These are phyloP conservation scores for Trichoderma asperellum DNA, from an alignment of 2,329 filamentous ascomycete genomes.

Conservation along the genomic window DNA sequence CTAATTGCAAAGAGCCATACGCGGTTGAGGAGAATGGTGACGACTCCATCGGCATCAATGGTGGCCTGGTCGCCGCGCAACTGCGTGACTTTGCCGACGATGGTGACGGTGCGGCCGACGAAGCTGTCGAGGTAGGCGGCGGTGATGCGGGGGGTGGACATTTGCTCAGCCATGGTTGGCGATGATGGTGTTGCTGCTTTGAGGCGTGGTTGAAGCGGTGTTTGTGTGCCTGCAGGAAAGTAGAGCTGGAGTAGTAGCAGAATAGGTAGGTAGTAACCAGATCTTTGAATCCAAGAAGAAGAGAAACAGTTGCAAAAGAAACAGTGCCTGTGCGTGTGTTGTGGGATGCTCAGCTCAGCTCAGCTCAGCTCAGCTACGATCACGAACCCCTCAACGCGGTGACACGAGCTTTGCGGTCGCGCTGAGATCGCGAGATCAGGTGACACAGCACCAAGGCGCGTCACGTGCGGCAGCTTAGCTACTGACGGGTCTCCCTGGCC, in stretches of 20 bases:
- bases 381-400: slow-evolving; percentile 20
- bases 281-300: background rate
- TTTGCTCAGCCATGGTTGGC: slow-evolving; percentile 65
- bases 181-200: background rate
- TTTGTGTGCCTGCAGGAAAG: background rate
- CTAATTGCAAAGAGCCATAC: slow-evolving; percentile 51
- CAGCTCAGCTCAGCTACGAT: background rate
- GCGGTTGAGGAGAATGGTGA: slow-evolving; percentile 74
- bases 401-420: slow-evolving; percentile 14
- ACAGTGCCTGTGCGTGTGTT: background rate
- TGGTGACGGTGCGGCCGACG: slow-evolving; percentile 73
- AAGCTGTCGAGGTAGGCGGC: slow-evolving; percentile 79
- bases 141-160: slow-evolving; percentile 78
- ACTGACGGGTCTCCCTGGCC: background rate
- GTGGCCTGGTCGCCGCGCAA: slow-evolving; percentile 79
- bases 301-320: background rate
- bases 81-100: slow-evolving; percentile 83
- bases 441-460: slow-evolving; percentile 6
- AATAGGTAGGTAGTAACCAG: background rate
- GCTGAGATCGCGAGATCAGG: slow-evolving; percentile 26
- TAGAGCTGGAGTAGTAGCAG: background rate
- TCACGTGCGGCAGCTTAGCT: slow-evolving; percentile 10
- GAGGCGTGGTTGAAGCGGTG: background rate
- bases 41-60: slow-evolving; percentile 77
- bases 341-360: background rate